phyloP scores from a whole-genome alignment of 2,329 filamentous ascomycete species.

The Westerdykella aurantiaca region DNA sequence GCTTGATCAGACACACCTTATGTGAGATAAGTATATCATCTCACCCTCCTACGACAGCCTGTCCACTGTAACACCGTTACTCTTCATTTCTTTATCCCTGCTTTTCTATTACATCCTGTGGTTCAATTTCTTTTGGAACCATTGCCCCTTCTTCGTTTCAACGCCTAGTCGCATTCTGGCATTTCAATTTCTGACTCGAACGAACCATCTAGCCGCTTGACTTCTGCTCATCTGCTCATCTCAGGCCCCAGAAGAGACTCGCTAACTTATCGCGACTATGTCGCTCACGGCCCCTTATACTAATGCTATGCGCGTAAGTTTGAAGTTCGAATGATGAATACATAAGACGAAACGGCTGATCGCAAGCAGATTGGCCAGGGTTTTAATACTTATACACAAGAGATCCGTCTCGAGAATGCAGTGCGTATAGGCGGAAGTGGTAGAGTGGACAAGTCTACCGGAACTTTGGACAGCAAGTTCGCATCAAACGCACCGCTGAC shows the following conservation, averaged over 20 bases:
- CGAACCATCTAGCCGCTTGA: too few relatives aligned
- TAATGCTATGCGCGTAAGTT: constrained; percentile 35
- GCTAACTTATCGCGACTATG: constrained; percentile 11
- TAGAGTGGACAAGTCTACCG: constrained; percentile 1
- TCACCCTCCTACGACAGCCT: too few relatives aligned
- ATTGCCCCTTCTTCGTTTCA: too few relatives aligned
- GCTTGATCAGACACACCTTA: too few relatives aligned
- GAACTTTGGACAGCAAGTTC: constrained; percentile 1
- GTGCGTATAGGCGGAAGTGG: constrained; percentile 21
- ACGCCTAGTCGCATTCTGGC: too few relatives aligned
- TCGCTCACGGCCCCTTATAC: constrained; percentile 35
- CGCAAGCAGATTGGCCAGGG: constrained; percentile 22
- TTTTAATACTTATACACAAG: constrained; percentile 40
- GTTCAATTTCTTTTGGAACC: background rate
- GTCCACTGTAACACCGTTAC: too few relatives aligned
- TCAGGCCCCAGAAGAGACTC: too few relatives aligned
- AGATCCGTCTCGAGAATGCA: constrained; percentile 36
- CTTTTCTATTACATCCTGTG: background rate
- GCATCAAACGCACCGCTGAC: background rate
- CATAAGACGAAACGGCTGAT: background rate
- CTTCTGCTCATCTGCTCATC: too few relatives aligned
- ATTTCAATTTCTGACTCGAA: too few relatives aligned
- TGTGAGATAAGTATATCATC: too few relatives aligned
- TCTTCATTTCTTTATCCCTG: too few relatives aligned
- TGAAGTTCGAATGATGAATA: constrained; percentile 5